phyloP scores from a whole-genome alignment of 75 land plant genomes.

The Cryptomeria japonica region DNA sequence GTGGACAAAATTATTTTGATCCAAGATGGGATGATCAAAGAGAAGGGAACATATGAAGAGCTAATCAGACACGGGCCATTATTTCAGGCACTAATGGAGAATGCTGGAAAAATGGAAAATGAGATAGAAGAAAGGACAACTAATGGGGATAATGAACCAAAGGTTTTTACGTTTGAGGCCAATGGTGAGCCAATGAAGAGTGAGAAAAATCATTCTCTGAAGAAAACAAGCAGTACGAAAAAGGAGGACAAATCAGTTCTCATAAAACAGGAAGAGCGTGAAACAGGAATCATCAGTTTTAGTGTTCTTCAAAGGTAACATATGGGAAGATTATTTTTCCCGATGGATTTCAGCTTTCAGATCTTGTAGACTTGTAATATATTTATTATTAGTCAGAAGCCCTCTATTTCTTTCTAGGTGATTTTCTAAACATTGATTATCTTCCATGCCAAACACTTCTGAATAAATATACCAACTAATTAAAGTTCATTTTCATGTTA shows the following conservation, averaged over 20 bases:
- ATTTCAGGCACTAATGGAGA: slow-evolving; percentile 94
- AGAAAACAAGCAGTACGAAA: slow-evolving; percentile 19
- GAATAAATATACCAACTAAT: background rate
- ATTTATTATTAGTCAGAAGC: background rate
- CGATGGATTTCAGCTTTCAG: background rate
- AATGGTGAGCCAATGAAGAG: slow-evolving; percentile 20
- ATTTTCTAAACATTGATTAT: background rate
- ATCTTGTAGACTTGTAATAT: background rate
- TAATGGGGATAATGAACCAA: slow-evolving; percentile 17
- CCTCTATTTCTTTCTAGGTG: background rate
- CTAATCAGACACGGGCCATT: slow-evolving; percentile 62
- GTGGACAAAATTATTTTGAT: slow-evolving; percentile 89
- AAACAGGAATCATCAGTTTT: slow-evolving; percentile 90
- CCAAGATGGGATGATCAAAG: slow-evolving; percentile 84
- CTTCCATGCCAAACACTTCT: background rate
- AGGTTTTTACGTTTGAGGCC: slow-evolving; percentile 22
- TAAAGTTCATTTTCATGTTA: background rate
- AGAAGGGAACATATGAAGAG: slow-evolving; percentile 93
- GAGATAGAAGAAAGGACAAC: slow-evolving; percentile 34
- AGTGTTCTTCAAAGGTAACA: slow-evolving; percentile 76
- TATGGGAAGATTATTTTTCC: background rate
- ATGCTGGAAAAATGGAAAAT: slow-evolving; percentile 97
- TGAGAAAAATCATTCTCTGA: slow-evolving; percentile 19
- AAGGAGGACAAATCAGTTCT: slow-evolving; percentile 79
- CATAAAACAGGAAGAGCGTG: slow-evolving; percentile 91